A percentile compares a stretch with the other conserved stretches of the same genome.
Conservation (phyloP, 2,329 filamentous ascomycete species). For the Monosporascus cannonballus region DNA sequence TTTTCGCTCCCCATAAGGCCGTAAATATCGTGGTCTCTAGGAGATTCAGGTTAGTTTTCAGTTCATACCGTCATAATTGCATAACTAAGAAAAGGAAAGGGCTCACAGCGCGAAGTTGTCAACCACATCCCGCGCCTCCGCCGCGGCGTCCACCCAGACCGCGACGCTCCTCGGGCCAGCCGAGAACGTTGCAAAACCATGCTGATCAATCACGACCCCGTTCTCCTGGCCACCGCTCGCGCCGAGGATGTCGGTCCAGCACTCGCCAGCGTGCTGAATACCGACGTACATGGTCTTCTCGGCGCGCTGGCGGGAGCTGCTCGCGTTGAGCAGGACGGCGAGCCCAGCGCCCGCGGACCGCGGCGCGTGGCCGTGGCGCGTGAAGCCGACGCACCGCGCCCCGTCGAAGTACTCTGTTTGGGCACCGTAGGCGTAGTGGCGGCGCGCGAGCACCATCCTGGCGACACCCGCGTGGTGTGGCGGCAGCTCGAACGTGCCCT, state of each 20-base stretch:
- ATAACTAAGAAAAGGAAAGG: neutral
- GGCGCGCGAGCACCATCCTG: constrained; percentile 55
- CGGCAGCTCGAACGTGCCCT: constrained; percentile 36
- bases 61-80: too few species aligned
- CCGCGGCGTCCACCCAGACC: neutral
- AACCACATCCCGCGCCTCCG: neutral
- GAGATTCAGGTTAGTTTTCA: neutral
- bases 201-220: neutral
- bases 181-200: neutral
- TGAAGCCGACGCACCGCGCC: constrained; percentile 54
- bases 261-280: constrained; percentile 48
- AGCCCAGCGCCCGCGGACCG: constrained; percentile 39
- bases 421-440: constrained; percentile 58
- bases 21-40: neutral
- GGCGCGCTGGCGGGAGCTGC: constrained; percentile 16
- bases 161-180: neutral
- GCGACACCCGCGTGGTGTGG: constrained; percentile 49
- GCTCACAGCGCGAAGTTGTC: neutral
- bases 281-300: constrained; percentile 59
- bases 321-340: constrained; percentile 44
- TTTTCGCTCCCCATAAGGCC: neutral
- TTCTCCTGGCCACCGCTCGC: neutral
- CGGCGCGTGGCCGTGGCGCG: constrained; percentile 34
- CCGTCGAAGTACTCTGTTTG: constrained; percentile 58
- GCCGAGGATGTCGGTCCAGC: constrained; percentile 56